These are phyloP conservation scores for Aaosphaeria pasadenensis DNA, from an alignment of 2,329 filamentous ascomycete genomes.

Conservation along the genomic window DNA sequence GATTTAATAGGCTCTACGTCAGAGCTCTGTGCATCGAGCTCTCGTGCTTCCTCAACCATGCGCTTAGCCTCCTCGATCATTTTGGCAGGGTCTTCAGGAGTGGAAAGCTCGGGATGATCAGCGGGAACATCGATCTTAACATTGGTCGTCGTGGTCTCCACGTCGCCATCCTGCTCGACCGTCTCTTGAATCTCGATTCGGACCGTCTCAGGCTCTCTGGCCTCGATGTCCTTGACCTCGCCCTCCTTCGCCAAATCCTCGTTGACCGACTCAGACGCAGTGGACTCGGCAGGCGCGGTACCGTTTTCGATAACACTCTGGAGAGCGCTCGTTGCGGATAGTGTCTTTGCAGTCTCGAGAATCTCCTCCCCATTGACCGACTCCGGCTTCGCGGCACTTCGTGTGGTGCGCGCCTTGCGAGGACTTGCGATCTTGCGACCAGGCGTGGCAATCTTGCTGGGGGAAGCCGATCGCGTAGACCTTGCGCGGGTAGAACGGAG, in stretches of 20 bases:
- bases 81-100: slow-evolving; percentile 72
- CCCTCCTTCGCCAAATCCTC: slow-evolving; percentile 15
- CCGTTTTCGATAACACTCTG: slow-evolving; percentile 31
- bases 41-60: slow-evolving; percentile 73
- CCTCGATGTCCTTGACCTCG: slow-evolving; percentile 21
- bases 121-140: slow-evolving; percentile 75
- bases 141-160: slow-evolving; percentile 68
- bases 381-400: slow-evolving; percentile 27
- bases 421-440: slow-evolving; percentile 51
- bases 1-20: slow-evolving; percentile 7
- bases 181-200: slow-evolving; percentile 69
- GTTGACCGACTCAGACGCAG: slow-evolving; percentile 47
- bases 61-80: slow-evolving; percentile 85
- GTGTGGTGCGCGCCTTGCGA: slow-evolving; percentile 52
- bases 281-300: slow-evolving; percentile 17
- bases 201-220: slow-evolving; percentile 49
- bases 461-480: slow-evolving; percentile 59
- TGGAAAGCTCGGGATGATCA: slow-evolving; percentile 63
- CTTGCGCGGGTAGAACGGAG: slow-evolving; percentile 46
- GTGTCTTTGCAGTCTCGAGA: slow-evolving; percentile 45
- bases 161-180: slow-evolving; percentile 55
- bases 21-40: slow-evolving; percentile 24
- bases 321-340: slow-evolving; percentile 44
- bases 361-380: slow-evolving; percentile 26
- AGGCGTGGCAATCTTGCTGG: slow-evolving; percentile 49